Evolutionary conservation across 2,329 filamentous ascomycete species (phyloP), one percentile per base, ranked within the genome.

Genomic region (Xenoacremonium recifei): DNA sequence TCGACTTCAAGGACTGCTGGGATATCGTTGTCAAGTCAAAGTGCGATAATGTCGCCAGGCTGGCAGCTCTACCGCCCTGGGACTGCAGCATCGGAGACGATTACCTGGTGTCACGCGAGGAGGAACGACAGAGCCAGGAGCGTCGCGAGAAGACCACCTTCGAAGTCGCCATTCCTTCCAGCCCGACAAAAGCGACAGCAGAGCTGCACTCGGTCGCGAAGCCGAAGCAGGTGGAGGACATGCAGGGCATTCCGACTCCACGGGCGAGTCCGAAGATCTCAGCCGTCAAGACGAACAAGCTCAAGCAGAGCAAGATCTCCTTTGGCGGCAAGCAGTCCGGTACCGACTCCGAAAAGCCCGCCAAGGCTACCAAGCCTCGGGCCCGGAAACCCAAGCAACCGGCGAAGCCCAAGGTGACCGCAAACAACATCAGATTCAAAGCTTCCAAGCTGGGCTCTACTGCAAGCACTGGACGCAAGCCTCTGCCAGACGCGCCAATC

Each of bases 1-100:
- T 81, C 50, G 90, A 96, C 44, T 84, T 97, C 49, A 91, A 92
- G 60, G 86, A 95, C 49, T 90, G 89, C 58, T 99, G 91, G 86
- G 93, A 99, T 65, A 69, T 96, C 46, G 82, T 97, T 15, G 86
- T 99, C 25, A 83, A 82, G 51, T 91, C 89, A 16, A 86, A 87
- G 55, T 93, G 89, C 60, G 93, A 99, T 62, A 84, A 90, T 50
- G 85, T 99, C 29, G 93, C 93, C 16, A 77, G 76, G 36, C 72
- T 89, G 29, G 86, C 83, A 13, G 79, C 79, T 17, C 64, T 85
- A 19, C 79, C 80, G 4, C 76, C 63, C 13, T 84, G 78, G 73
- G 75, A 84, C 44, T 60, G 61, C 50, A 70, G 74, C 48, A 73
- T 77, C 42, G 76, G 77, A 16, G 65, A 73, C 29, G 73, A 73